These are phyloP conservation scores for Jatropha curcas DNA, from an alignment of 345 rosid genomes.

Conservation along the genomic window DNA sequence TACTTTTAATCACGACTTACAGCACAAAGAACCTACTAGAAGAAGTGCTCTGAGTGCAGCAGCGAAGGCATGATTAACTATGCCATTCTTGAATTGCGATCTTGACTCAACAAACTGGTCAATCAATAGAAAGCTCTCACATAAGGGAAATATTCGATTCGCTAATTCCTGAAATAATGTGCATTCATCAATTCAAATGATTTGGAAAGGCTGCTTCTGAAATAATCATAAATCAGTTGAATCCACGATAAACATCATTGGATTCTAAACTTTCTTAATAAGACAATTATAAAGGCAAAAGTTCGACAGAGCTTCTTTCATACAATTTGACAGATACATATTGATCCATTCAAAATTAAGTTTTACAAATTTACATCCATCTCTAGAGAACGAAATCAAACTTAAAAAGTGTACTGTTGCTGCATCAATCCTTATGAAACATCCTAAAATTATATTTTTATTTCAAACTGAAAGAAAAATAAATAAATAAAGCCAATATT, in stretches of 20 bases:
- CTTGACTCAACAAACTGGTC: conserved; percentile 94
- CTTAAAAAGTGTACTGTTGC: not conserved
- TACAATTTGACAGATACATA: not conserved
- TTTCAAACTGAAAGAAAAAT: not conserved
- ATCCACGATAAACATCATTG: not conserved
- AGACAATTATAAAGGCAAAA: not conserved
- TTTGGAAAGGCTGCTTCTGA: conserved; percentile 4
- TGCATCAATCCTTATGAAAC: not conserved
- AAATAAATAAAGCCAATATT: not conserved
- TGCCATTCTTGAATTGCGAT: conserved; percentile 93
- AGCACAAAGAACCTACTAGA: conserved; percentile 61
- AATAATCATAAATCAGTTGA: not conserved
- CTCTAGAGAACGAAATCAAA: not conserved
- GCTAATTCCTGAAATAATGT: conserved; percentile 73
- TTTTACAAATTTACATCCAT: not conserved
- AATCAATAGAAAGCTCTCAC: conserved; percentile 78
- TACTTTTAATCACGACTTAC: conserved; percentile 21
- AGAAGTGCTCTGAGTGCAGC: conserved; percentile 92
- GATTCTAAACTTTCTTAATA: not conserved
- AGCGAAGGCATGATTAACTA: conserved; percentile 95
- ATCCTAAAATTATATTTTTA: not conserved
- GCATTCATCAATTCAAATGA: conserved; percentile 19
- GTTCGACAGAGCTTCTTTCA: not conserved
- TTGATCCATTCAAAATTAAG: not conserved
- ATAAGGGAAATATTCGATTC: conserved; percentile 76